Conservation (phyloP, 805 yeast genomes). For the Starmera quercuum region DNA sequence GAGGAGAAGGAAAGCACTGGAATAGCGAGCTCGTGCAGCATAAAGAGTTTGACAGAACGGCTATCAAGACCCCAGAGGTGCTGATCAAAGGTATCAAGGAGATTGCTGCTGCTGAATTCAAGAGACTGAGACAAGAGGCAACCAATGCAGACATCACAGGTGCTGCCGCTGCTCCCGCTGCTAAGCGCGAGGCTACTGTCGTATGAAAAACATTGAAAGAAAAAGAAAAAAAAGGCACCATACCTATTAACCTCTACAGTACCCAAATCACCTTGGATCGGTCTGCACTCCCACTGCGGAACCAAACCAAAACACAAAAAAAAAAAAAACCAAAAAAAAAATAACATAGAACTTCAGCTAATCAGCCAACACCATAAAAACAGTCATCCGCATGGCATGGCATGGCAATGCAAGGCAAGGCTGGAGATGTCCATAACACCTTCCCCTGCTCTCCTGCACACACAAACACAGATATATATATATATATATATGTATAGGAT, state of each 20-base stretch:
- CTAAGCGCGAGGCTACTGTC: not conserved
- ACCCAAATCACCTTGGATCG: not conserved
- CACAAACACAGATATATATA: too few species aligned
- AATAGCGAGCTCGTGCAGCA: slow-evolving; percentile 49
- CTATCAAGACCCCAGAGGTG: slow-evolving; percentile 60
- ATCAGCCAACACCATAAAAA: too few species aligned
- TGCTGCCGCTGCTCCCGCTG: not conserved
- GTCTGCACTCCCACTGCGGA: not conserved
- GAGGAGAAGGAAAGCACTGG: slow-evolving; percentile 79
- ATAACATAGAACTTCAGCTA: not conserved
- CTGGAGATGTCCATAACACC: too few species aligned
- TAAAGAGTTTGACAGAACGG: slow-evolving; percentile 42
- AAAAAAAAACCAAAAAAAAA: not conserved
- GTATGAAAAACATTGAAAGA: not conserved
- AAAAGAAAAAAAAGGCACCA: not conserved
- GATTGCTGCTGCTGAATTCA: slow-evolving; percentile 20
- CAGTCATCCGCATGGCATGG: too few species aligned
- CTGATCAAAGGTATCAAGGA: slow-evolving; percentile 50
- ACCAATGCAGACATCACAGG: not conserved
- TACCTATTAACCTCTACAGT: not conserved
- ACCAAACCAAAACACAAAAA: not conserved
- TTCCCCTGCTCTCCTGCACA: too few species aligned
- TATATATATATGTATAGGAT: too few species aligned
- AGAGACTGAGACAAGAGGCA: slow-evolving; percentile 1
- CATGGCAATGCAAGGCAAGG: too few species aligned